These are phyloP conservation scores for Exobasidium cylindrosporum DNA, from an alignment of 1,284 basidiomycete species.

Conservation along the genomic window DNA sequence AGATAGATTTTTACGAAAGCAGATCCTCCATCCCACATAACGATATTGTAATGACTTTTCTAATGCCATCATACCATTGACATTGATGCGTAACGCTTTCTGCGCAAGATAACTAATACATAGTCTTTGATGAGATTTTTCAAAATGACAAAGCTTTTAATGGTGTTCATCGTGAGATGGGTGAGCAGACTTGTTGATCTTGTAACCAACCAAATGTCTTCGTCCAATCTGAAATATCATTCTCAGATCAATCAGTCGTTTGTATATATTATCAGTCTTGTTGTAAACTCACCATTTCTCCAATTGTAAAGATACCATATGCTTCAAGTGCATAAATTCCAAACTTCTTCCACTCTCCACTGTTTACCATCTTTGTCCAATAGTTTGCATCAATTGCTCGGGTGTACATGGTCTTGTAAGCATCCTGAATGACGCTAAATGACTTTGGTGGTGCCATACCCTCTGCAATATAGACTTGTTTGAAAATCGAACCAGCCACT, in stretches of 20 bases:
- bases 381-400: conserved; percentile 67
- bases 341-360: conserved; percentile 71
- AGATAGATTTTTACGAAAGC: no score
- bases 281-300: conserved; percentile 53
- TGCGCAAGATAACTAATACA: no score
- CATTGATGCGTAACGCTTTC: no score
- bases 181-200: conserved; percentile 10
- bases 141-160: background rate
- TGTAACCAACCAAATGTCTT: conserved; percentile 16
- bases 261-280: no score
- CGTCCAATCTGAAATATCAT: conserved; percentile 13
- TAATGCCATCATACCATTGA: no score
- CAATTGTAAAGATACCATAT: conserved; percentile 72
- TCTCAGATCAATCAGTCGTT: background rate
- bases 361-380: conserved; percentile 69
- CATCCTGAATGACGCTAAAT: conserved; percentile 64
- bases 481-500: conserved; percentile 76
- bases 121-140: no score
- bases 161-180: background rate
- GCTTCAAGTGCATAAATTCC: conserved; percentile 84
- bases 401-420: conserved; percentile 72
- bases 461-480: conserved; percentile 88
- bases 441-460: conserved; percentile 77
- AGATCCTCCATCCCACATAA: no score
- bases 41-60: no score